Conservation (phyloP, 1,139 yeast genomes). For the Debaryomycetaceae sp. region DNA sequence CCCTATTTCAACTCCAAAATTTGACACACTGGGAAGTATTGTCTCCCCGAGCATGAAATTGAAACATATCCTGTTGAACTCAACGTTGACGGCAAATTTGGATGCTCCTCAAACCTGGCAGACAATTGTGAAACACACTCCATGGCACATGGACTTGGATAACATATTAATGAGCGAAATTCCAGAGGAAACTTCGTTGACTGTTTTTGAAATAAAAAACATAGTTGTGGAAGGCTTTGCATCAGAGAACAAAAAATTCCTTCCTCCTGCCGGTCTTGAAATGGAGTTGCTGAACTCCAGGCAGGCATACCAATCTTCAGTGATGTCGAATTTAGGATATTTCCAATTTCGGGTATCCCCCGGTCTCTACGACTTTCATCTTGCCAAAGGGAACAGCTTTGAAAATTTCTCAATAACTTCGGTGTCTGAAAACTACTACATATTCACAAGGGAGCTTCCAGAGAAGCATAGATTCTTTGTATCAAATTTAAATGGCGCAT, state of each 20-base stretch:
- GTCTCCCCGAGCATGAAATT: slow-evolving; percentile 10
- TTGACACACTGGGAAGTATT: slow-evolving; percentile 35
- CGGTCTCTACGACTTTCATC: slow-evolving; percentile 56
- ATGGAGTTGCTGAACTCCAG: slow-evolving; percentile 49
- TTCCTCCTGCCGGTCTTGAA: slow-evolving; percentile 50
- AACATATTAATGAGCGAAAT: slow-evolving; percentile 48
- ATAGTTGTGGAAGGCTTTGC: slow-evolving; percentile 73
- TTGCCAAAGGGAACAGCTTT: slow-evolving; percentile 34
- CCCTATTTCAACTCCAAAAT: slow-evolving; percentile 34
- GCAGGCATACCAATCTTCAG: slow-evolving; percentile 16
- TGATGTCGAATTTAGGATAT: slow-evolving; percentile 75
- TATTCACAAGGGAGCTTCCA: neutral
- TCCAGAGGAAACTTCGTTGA: slow-evolving; percentile 18
- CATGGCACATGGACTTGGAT: slow-evolving; percentile 51
- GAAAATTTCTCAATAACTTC: slow-evolving; percentile 41
- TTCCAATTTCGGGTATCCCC: slow-evolving; percentile 69
- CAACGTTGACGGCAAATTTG: slow-evolving; percentile 53
- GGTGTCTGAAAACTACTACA: slow-evolving; percentile 11
- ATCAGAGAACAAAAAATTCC: slow-evolving; percentile 32
- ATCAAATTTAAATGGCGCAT: slow-evolving; percentile 43
- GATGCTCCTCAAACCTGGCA: slow-evolving; percentile 70
- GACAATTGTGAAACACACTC: slow-evolving; percentile 44
- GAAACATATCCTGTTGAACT: slow-evolving; percentile 42
- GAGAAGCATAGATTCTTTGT: slow-evolving; percentile 9
- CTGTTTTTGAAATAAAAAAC: slow-evolving; percentile 33